A percentile compares a stretch with the other conserved stretches of the same genome.
phyloP scores from a whole-genome alignment of 2,329 filamentous ascomycete species.

The Chaetomium strumarium region DNA sequence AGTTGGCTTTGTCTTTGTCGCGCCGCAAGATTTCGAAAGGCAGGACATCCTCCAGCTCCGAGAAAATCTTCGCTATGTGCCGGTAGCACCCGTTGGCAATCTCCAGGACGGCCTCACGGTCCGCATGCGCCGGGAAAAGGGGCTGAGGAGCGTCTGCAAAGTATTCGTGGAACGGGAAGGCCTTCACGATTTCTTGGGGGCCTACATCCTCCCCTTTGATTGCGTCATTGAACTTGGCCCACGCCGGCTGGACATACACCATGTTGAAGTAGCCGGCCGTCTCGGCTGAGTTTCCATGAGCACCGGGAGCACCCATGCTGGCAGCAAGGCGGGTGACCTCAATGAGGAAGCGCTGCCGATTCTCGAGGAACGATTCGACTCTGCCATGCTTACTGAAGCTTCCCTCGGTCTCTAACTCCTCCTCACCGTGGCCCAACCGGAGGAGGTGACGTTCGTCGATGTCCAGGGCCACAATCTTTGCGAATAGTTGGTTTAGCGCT shows the following conservation, averaged over 20 bases:
- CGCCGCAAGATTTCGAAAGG: slow-evolving; percentile 91
- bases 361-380: slow-evolving; percentile 91
- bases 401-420: slow-evolving; percentile 78
- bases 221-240: slow-evolving; percentile 74
- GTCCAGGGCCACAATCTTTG: slow-evolving; percentile 93
- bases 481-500: slow-evolving; percentile 92
- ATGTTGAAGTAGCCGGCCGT: slow-evolving; percentile 95
- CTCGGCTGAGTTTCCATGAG: slow-evolving; percentile 94
- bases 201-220: slow-evolving; percentile 51
- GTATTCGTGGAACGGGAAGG: slow-evolving; percentile 84
- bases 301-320: slow-evolving; percentile 80
- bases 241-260: slow-evolving; percentile 83
- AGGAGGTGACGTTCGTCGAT: slow-evolving; percentile 94
- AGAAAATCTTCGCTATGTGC: slow-evolving; percentile 85
- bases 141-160: slow-evolving; percentile 85
- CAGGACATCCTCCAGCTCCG: slow-evolving; percentile 84
- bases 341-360: slow-evolving; percentile 67
- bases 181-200: slow-evolving; percentile 56
- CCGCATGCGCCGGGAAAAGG: slow-evolving; percentile 63
- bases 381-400: slow-evolving; percentile 93
- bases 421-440: slow-evolving; percentile 88
- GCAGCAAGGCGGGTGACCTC: slow-evolving; percentile 83
- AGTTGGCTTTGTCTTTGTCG: slow-evolving; percentile 90
- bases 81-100: slow-evolving; percentile 78
- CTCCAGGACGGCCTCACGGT: slow-evolving; percentile 64